These are phyloP conservation scores for Actinidia chinensis DNA, from an alignment of 179 eudicot species.

Conservation along the genomic window DNA sequence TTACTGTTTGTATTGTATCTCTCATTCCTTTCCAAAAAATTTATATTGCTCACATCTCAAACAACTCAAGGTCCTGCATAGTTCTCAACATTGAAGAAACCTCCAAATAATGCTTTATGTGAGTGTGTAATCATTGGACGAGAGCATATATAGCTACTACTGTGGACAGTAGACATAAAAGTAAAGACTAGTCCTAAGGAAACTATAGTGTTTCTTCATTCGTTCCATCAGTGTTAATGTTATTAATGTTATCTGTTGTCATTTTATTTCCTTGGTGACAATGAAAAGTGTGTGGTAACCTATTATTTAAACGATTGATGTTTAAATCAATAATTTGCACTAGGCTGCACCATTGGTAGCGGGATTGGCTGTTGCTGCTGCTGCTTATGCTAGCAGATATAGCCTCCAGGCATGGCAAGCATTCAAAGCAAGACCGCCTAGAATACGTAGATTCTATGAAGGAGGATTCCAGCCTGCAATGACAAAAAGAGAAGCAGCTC, in stretches of 20 bases:
- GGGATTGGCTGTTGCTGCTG: slow-evolving; percentile 49
- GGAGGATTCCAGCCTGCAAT: slow-evolving; percentile 68
- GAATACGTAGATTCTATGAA: slow-evolving; percentile 59
- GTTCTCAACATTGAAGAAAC: not conserved
- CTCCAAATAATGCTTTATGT: slow-evolving; percentile 16
- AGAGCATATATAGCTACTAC: not conserved
- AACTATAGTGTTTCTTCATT: not conserved
- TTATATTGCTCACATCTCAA: not conserved
- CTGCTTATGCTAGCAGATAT: slow-evolving; percentile 57
- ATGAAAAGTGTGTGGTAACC: not conserved
- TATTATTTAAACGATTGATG: not conserved
- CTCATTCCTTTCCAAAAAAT: not conserved
- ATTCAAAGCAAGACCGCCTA: slow-evolving; percentile 62
- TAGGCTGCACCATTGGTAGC: slow-evolving; percentile 51
- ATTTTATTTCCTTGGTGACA: not conserved
- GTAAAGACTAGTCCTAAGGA: not conserved
- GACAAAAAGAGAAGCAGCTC: slow-evolving; percentile 74
- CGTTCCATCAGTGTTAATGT: slow-evolving; percentile 20
- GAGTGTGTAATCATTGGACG: not conserved
- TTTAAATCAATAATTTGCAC: slow-evolving; percentile 16
- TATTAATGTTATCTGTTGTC: slow-evolving; percentile 3
- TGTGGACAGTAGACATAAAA: no score
- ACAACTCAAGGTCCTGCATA: not conserved
- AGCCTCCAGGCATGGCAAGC: slow-evolving; percentile 68
- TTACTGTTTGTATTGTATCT: no score